phyloP scores from a whole-genome alignment of 306 rosid species.

The Datisca glomerata region DNA sequence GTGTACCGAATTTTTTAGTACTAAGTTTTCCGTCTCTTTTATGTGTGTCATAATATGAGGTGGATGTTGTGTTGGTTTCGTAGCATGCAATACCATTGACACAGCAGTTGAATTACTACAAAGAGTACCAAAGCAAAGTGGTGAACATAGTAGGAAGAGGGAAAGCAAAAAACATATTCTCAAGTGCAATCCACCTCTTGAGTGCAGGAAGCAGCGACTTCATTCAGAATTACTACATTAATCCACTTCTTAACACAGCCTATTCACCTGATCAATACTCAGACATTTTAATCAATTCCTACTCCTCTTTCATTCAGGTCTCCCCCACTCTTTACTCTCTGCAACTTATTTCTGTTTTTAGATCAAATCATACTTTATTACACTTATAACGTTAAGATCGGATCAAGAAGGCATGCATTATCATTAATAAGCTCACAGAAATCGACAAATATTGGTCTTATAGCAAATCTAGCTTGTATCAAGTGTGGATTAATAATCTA shows the following conservation, averaged over 20 bases:
- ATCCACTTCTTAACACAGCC: conserved; percentile 17
- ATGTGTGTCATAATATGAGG: neutral
- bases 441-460: too few species aligned
- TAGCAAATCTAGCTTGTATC: too few species aligned
- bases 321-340: neutral
- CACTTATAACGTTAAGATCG: too few species aligned
- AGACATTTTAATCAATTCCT: conserved; percentile 31
- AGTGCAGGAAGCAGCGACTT: conserved; percentile 56
- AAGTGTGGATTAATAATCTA: too few species aligned
- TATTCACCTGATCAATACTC: conserved; percentile 39
- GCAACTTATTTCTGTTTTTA: neutral
- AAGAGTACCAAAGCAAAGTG: conserved; percentile 33
- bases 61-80: conserved; percentile 8
- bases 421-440: too few species aligned
- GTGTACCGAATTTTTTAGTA: too few species aligned
- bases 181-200: conserved; percentile 38
- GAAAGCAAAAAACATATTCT: conserved; percentile 32
- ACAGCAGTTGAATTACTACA: conserved; percentile 42
- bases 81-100: conserved; percentile 32
- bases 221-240: conserved; percentile 44
- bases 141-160: conserved; percentile 32
- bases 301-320: conserved; percentile 43
- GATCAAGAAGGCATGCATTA: too few species aligned
- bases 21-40: too few species aligned
- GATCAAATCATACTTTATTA: neutral